Evolutionary conservation across 441 rosid genomes (phyloP).

Genomic region (Jatropha multifida): DNA sequence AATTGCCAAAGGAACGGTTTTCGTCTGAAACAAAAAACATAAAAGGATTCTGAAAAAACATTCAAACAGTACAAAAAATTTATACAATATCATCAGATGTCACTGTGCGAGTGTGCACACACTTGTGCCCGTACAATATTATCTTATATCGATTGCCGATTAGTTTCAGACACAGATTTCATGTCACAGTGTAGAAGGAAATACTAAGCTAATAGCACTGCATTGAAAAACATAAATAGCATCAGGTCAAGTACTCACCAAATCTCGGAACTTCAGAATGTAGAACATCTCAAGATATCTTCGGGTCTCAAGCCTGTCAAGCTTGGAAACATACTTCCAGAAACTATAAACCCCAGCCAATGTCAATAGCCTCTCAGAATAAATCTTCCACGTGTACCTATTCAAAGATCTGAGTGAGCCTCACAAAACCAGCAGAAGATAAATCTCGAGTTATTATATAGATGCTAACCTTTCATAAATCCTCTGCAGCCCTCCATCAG

Average conservation of each 20-base stretch:
- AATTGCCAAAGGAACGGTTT: constrained; percentile 64
- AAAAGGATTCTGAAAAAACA: neutral
- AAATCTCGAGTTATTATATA: neutral
- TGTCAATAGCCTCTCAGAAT: constrained; percentile 86
- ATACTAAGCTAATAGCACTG: neutral
- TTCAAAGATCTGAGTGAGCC: constrained; percentile 13
- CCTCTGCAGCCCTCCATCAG: constrained; percentile 72
- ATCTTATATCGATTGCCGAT: neutral
- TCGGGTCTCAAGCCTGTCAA: constrained; percentile 80
- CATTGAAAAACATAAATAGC: neutral
- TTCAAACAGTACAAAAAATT: neutral
- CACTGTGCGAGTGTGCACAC: neutral
- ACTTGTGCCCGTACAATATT: neutral
- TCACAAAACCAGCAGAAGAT: neutral
- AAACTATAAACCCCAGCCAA: constrained; percentile 91
- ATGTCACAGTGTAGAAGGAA: neutral
- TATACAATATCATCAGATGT: neutral
- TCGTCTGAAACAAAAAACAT: constrained; percentile 53
- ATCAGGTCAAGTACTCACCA: constrained; percentile 47
- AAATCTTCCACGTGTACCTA: constrained; percentile 93
- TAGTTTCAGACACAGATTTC: neutral
- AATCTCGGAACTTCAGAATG: constrained; percentile 81
- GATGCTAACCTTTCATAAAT: constrained; percentile 62
- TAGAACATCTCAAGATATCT: constrained; percentile 96
- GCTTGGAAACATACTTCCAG: constrained; percentile 89